Evolutionary conservation across 768 basidiomycete genomes (phyloP).

Genomic region (Podaxis sp.): DNA sequence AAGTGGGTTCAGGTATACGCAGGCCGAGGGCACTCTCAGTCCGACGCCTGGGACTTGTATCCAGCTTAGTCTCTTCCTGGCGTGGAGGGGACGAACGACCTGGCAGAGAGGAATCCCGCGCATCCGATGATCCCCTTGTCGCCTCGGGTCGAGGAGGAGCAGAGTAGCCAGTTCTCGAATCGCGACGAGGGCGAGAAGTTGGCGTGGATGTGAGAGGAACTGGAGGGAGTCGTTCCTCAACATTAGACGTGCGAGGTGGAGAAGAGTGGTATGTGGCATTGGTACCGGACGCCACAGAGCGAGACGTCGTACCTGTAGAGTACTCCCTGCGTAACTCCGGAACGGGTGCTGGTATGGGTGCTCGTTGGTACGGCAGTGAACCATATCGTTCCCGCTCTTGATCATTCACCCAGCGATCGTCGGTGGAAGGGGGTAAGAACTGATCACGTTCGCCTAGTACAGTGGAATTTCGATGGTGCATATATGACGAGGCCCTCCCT

Average conservation of each 20-base stretch:
- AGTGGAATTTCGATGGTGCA: conserved; percentile 2
- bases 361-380: neutral
- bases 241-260: neutral
- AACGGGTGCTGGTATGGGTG: neutral
- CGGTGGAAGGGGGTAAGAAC: neutral
- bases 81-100: conserved; percentile 6
- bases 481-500: neutral
- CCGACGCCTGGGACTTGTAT: conserved; percentile 6
- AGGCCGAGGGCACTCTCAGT: neutral
- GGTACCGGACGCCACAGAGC: neutral
- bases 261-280: conserved; percentile 7
- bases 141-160: neutral
- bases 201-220: conserved; percentile 2
- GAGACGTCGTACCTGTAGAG: neutral
- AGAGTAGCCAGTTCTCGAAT: conserved; percentile 1
- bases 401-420: conserved; percentile 2
- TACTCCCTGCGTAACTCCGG: conserved; percentile 10
- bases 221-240: neutral
- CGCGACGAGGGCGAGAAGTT: neutral
- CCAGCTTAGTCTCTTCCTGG: neutral
- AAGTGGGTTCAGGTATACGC: neutral
- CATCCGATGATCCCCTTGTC: neutral
- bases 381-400: neutral
- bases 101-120: neutral
- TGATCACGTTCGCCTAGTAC: neutral